phyloP scores from a whole-genome alignment of 352 stramenopile species.

The Phytophthora fragariaefolia region DNA sequence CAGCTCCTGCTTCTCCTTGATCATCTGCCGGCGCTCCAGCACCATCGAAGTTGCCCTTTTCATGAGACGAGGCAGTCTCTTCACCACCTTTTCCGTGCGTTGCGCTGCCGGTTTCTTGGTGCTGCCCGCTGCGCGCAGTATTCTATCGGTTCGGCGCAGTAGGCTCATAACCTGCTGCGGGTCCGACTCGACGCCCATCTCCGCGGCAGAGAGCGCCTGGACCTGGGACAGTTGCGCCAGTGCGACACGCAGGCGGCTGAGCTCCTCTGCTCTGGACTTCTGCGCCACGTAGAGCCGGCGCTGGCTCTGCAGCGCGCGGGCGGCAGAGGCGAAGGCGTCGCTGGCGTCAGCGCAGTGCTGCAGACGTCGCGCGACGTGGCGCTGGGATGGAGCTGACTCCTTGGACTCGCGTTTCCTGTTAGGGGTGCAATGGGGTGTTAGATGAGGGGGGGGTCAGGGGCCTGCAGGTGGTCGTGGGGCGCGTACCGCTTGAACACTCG shows the following conservation, averaged over 20 bases:
- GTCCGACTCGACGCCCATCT: slow-evolving; percentile 16
- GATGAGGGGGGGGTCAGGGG: background rate
- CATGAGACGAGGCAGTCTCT: slow-evolving; percentile 31
- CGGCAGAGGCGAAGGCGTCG: slow-evolving; percentile 10
- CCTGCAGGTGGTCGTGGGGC: no score
- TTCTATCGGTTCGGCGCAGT: slow-evolving; percentile 24
- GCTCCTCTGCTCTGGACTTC: slow-evolving; percentile 9
- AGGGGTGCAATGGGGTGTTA: background rate
- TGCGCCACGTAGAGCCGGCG: slow-evolving; percentile 13
- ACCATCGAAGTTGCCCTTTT: slow-evolving; percentile 20
- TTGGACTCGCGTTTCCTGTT: slow-evolving; percentile 44
- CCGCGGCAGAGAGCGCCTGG: slow-evolving; percentile 19
- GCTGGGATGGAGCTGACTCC: slow-evolving; percentile 63
- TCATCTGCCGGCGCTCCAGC: slow-evolving; percentile 5
- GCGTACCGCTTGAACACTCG: no score
- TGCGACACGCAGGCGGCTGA: slow-evolving; percentile 15
- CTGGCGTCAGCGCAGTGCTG: slow-evolving; percentile 22
- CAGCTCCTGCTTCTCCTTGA: slow-evolving; percentile 29
- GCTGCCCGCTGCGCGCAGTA: slow-evolving; percentile 12
- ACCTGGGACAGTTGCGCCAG: slow-evolving; percentile 29
- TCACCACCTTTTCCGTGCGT: slow-evolving; percentile 8
- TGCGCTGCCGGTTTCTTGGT: slow-evolving; percentile 8
- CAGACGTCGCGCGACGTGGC: slow-evolving; percentile 25
- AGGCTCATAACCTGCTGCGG: slow-evolving; percentile 14
- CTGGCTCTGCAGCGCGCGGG: slow-evolving; percentile 12